These are phyloP conservation scores for Emergomyces africanus DNA, from an alignment of 2,329 filamentous ascomycete genomes.

Conservation along the genomic window DNA sequence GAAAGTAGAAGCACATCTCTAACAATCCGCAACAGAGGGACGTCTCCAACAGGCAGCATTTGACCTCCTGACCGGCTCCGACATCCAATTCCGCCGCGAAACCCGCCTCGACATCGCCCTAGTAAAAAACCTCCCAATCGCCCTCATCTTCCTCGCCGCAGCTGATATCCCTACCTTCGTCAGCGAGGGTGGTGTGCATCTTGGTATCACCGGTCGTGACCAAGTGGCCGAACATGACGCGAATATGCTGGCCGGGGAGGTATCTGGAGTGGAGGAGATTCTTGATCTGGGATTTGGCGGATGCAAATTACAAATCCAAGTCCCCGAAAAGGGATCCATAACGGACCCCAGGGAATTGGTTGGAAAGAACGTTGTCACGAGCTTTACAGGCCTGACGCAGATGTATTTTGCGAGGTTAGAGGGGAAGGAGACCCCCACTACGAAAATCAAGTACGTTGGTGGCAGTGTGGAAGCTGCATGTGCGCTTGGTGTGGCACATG, in stretches of 20 bases:
- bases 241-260: conserved; percentile 23
- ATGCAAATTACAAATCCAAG: conserved; percentile 95
- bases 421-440: conserved; percentile 34
- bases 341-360: conserved; percentile 61
- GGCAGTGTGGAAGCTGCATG: conserved; percentile 97
- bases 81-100: conserved; percentile 94
- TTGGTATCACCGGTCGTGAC: conserved; percentile 90
- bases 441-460: conserved; percentile 85
- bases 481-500: conserved; percentile 87
- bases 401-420: conserved; percentile 78
- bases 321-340: conserved; percentile 71
- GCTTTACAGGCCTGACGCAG: conserved; percentile 74
- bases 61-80: conserved; percentile 81
- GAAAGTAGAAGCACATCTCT: background rate
- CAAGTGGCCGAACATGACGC: conserved; percentile 86
- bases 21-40: conserved; percentile 52
- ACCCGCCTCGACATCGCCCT: conserved; percentile 92
- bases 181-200: conserved; percentile 80
- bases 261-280: conserved; percentile 63
- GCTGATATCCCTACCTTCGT: conserved; percentile 97
- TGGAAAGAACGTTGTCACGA: conserved; percentile 88
- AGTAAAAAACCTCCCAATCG: conserved; percentile 91
- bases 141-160: conserved; percentile 90
- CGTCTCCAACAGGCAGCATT: conserved; percentile 78
- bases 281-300: conserved; percentile 81